Base-by-base conservation (phyloP, 2,329 filamentous ascomycete species). In the Colletotrichum sp. region DNA sequence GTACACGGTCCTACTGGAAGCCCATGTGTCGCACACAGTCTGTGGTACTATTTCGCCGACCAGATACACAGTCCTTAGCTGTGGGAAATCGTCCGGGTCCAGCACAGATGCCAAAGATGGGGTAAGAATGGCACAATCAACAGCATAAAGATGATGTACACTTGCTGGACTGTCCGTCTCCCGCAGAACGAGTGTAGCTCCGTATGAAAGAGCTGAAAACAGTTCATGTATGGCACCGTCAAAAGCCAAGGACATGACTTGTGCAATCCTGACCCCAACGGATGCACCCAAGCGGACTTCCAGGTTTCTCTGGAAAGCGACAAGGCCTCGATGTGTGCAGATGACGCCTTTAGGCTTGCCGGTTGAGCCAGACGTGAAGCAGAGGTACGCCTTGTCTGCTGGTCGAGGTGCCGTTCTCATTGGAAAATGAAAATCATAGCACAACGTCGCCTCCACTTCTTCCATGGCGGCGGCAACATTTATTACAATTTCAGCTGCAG, bases 281-380 rank as follows among this genome's bases (percentile, higher is more conserved):
- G 12, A 16, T 24, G 64, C 64, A 12, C 26, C 30, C 9, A 67
- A 28, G n/a, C 64, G 64, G 9, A 58, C 64, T 9, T 34, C 13
- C 8, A 6, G 10, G 10, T 38, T 32, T 18, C 30, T 34, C n/a
- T 67, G 64, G 14, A 67, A 67, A 16, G 64, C 43, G 13, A 67
- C 64, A 32, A 67, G 64, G 58, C 64, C 64, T 16, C 13, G 18
- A 61, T 87, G 85, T 1, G 73, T 76, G 72, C 82, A 85, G 8
- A 83, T 18, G 7, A 87, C 84, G 0, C 83, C 85, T 76, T 88
- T 88, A 1, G 86, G 86, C 4, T 77, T 80, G 4, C 87, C 86
- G 3, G 86, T 87, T 7, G 83, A 84, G 0, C 86, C 86, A 2
- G 85, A 88, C 0, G 87, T 88, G 73, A 87, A 88, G 62, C 83